Percentiles rank a stretch among this genome's conserved stretches.
These are phyloP conservation scores for Candida dubliniensis DNA, from an alignment of 1,139 yeast genomes.

Conservation along the genomic window DNA sequence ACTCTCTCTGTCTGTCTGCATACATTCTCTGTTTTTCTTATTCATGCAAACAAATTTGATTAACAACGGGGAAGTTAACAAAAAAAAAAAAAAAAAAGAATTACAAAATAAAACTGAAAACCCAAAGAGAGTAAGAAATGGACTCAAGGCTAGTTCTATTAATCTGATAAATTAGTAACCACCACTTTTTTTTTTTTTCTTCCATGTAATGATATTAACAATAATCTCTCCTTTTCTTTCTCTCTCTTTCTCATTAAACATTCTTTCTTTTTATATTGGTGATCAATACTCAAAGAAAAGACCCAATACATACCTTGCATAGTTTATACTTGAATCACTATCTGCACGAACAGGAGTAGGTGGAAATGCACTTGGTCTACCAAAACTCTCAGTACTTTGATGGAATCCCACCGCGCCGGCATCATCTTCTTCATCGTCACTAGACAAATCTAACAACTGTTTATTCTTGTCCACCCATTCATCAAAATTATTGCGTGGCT, in stretches of 20 bases:
- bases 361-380: conserved; percentile 20
- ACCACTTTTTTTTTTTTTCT: not conserved
- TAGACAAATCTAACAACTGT: conserved; percentile 41
- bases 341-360: conserved; percentile 31
- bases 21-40: too few relatives aligned
- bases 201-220: too few relatives aligned
- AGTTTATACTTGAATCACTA: conserved; percentile 44
- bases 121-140: not conserved
- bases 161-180: too few relatives aligned
- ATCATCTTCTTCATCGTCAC: conserved; percentile 39
- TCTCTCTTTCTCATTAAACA: not conserved
- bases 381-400: conserved; percentile 4
- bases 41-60: not conserved
- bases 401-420: not conserved
- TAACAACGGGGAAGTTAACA: not conserved
- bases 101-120: not conserved
- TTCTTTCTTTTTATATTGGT: not conserved
- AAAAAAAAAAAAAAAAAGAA: conserved; percentile 1
- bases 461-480: conserved; percentile 54
- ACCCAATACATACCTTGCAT: conserved; percentile 31
- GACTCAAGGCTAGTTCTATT: not conserved
- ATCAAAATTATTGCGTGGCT: conserved; percentile 33
- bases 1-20: too few relatives aligned
- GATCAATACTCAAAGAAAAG: not conserved
- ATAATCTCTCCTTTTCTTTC: not conserved